phyloP scores from a whole-genome alignment of 805 yeast genomes.

The Lachancea fermentati region DNA sequence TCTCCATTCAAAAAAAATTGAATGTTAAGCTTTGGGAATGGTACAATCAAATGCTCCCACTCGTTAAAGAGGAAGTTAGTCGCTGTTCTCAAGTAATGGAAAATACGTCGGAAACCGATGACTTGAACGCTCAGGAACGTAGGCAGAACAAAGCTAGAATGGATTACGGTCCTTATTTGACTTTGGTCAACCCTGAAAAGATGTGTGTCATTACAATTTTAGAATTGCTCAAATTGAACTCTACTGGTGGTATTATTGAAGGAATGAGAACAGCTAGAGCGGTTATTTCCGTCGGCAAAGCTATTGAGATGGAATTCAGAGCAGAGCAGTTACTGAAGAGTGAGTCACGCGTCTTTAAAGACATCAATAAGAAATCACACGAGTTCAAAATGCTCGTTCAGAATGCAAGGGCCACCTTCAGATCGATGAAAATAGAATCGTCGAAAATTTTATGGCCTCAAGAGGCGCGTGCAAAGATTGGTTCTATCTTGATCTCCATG shows the following conservation, averaged over 20 bases:
- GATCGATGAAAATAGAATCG: conserved; percentile 34
- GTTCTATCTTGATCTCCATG: conserved; percentile 70
- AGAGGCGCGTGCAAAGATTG: conserved; percentile 61
- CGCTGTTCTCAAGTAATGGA: conserved; percentile 43
- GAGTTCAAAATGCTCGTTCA: conserved; percentile 39
- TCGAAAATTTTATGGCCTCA: conserved; percentile 49
- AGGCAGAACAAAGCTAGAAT: conserved; percentile 37
- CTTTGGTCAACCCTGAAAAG: conserved; percentile 69
- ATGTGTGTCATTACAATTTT: conserved; percentile 79
- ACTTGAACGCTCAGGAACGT: conserved; percentile 5
- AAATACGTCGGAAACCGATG: conserved; percentile 8
- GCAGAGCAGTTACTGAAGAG: conserved; percentile 57
- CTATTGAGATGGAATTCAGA: conserved; percentile 78
- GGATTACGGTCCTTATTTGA: conserved; percentile 71
- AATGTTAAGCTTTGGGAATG: conserved; percentile 79
- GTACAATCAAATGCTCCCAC: conserved; percentile 70
- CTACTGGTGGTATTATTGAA: conserved; percentile 68
- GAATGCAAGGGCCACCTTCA: conserved; percentile 33
- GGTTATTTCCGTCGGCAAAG: conserved; percentile 72
- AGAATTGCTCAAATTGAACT: conserved; percentile 68
- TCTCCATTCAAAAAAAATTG: conserved; percentile 50
- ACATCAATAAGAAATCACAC: conserved; percentile 43
- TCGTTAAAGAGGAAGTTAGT: conserved; percentile 59
- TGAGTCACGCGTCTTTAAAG: conserved; percentile 51
- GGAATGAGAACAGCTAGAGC: conserved; percentile 85